Evolutionary conservation across 495 filamentous ascomycete species (phyloP).

Genomic region (Penicillium coprophilum): DNA sequence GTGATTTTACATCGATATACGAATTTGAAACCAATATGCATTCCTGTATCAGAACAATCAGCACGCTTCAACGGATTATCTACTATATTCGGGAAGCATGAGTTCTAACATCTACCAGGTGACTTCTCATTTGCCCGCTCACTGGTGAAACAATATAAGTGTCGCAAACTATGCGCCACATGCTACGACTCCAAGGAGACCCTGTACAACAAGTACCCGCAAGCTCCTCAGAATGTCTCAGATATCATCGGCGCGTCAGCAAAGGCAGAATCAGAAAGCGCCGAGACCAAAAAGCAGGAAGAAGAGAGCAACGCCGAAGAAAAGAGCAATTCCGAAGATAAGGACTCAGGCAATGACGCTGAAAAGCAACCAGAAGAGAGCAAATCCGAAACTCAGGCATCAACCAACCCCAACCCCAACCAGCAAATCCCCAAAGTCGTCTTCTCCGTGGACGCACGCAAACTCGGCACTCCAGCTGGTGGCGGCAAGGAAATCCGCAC

Average conservation of each 20-base stretch:
- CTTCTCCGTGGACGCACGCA: constrained; percentile 74
- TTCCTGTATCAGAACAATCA: not conserved
- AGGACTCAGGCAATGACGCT: not conserved
- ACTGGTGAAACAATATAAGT: constrained; percentile 68
- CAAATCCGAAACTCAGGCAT: not conserved
- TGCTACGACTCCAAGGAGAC: constrained; percentile 56
- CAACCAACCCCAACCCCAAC: not conserved
- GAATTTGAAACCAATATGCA: constrained; percentile 6
- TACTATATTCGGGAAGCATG: not conserved
- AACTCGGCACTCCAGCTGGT: constrained; percentile 51
- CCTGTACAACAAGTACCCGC: constrained; percentile 73
- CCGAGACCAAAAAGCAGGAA: constrained; percentile 1
- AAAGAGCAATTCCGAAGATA: not conserved
- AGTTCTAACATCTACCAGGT: constrained; percentile 36
- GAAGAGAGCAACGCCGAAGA: constrained; percentile 5
- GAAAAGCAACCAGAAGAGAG: constrained; percentile 6
- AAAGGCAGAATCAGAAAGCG: constrained; percentile 10
- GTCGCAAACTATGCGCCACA: constrained; percentile 62
- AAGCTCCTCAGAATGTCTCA: constrained; percentile 59
- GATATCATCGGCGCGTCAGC: constrained; percentile 41
- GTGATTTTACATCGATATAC: not conserved
- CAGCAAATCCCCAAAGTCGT: constrained; percentile 43
- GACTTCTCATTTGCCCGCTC: constrained; percentile 89
- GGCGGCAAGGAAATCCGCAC: constrained; percentile 44
- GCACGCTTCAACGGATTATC: not conserved